These are phyloP conservation scores for Malus sylvestris DNA, from an alignment of 306 rosid genomes.

Conservation along the genomic window DNA sequence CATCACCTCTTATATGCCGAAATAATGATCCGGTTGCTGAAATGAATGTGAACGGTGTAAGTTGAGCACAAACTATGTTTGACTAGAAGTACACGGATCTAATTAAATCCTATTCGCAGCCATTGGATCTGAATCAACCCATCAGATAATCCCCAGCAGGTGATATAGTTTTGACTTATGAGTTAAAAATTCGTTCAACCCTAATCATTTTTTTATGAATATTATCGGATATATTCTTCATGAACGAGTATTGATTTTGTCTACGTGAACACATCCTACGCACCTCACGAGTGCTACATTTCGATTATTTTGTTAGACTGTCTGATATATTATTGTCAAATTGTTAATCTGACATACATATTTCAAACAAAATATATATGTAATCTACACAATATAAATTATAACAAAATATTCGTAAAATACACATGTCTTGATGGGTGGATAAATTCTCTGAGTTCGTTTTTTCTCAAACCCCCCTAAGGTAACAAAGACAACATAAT, in stretches of 20 bases:
- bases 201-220: background rate
- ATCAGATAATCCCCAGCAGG: background rate
- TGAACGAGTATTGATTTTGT: background rate
- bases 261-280: background rate
- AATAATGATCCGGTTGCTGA: background rate
- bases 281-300: background rate
- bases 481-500: too few relatives aligned
- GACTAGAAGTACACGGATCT: background rate
- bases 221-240: background rate
- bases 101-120: background rate
- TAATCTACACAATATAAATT: too few relatives aligned
- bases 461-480: too few relatives aligned
- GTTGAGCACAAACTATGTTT: background rate
- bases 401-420: too few relatives aligned
- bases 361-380: background rate
- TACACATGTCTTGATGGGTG: too few relatives aligned
- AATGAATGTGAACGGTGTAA: background rate
- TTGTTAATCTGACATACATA: background rate
- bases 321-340: too few relatives aligned
- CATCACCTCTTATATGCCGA: background rate
- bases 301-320: too few relatives aligned
- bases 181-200: background rate
- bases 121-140: background rate
- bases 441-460: too few relatives aligned
- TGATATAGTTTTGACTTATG: background rate